phyloP scores from a whole-genome alignment of 768 basidiomycete genomes.

The Arthromyces matolae region DNA sequence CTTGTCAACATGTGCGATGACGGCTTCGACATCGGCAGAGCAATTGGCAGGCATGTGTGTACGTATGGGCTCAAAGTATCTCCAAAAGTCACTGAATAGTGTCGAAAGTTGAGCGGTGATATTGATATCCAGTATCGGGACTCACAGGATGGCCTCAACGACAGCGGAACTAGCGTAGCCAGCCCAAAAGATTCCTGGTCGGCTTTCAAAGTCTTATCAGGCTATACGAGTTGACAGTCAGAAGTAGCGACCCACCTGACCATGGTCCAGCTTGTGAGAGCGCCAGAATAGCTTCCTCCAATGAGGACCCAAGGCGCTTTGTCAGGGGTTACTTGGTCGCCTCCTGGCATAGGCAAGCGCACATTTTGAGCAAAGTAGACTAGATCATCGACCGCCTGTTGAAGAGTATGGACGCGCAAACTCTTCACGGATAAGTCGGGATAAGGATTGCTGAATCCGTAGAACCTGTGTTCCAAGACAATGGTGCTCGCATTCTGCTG shows the following conservation, averaged over 20 bases:
- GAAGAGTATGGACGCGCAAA: constrained; percentile 58
- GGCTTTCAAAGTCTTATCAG: constrained; percentile 30
- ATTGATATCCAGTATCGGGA: background rate
- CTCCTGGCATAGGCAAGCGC: constrained; percentile 62
- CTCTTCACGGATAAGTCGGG: constrained; percentile 56
- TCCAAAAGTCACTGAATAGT: constrained; percentile 48
- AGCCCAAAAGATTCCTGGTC: constrained; percentile 59
- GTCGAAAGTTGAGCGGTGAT: background rate
- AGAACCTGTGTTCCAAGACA: constrained; percentile 72
- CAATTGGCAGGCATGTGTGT: constrained; percentile 69
- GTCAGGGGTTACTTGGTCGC: constrained; percentile 55
- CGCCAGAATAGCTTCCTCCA: constrained; percentile 51
- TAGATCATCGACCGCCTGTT: constrained; percentile 72
- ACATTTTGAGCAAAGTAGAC: constrained; percentile 68
- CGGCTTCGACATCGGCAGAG: constrained; percentile 65
- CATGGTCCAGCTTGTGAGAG: constrained; percentile 61
- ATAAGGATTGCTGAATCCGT: constrained; percentile 70
- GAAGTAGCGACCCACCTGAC: constrained; percentile 45
- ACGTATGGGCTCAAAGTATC: constrained; percentile 70
- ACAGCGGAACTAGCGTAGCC: constrained; percentile 69
- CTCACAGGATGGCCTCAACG: constrained; percentile 56
- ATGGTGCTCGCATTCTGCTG: constrained; percentile 61
- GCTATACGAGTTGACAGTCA: background rate
- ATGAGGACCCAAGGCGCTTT: constrained; percentile 48
- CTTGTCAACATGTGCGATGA: constrained; percentile 57